phyloP scores from a whole-genome alignment of 129 eudicot genomes.

The carrot (Daucus carota) region DNA sequence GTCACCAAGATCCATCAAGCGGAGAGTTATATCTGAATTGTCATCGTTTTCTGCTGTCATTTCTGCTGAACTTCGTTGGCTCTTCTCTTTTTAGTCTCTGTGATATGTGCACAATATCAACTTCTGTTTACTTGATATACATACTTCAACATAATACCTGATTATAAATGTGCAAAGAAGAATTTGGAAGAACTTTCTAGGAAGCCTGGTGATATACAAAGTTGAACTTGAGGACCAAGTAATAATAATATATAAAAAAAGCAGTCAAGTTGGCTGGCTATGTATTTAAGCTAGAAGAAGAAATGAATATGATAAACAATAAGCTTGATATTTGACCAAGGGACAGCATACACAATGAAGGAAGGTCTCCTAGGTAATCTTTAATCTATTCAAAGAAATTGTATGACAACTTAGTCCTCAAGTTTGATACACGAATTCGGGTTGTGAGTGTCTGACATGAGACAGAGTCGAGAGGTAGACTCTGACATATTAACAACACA shows the following conservation, averaged over 20 bases:
- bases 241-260: not conserved
- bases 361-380: constrained; percentile 3
- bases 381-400: constrained; percentile 8
- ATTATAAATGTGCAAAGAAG: not conserved
- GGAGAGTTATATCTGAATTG: constrained; percentile 1
- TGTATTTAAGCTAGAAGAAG: not conserved
- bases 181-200: not conserved
- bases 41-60: not conserved
- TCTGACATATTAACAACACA: too few relatives aligned
- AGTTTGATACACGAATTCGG: not conserved
- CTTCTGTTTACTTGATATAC: not conserved
- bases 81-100: not conserved
- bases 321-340: constrained; percentile 2
- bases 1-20: constrained; percentile 20
- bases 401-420: constrained; percentile 5
- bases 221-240: not conserved
- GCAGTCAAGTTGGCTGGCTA: not conserved
- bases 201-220: not conserved
- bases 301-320: not conserved
- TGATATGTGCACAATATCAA: not conserved
- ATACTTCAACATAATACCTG: not conserved
- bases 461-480: too few relatives aligned
- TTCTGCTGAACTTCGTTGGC: not conserved
- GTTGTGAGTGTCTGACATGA: too few relatives aligned
- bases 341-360: not conserved